Percentiles rank a stretch among this genome's conserved stretches.
These are phyloP conservation scores for Diaporthe australafricana DNA, from an alignment of 2,329 filamentous ascomycete species.

Conservation along the genomic window DNA sequence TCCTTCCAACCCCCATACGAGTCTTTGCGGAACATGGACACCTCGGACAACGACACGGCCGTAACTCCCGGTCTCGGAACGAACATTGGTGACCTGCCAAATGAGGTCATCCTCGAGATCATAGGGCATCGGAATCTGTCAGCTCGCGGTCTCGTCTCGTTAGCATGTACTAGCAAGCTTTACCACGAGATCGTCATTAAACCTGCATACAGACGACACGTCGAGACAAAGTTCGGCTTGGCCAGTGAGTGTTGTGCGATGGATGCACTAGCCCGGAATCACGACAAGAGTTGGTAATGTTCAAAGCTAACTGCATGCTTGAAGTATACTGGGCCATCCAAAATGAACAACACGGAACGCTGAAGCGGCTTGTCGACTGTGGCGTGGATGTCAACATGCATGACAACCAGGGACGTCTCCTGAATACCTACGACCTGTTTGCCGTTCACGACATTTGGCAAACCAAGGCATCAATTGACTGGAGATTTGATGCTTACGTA, in stretches of 20 bases:
- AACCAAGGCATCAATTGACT: not conserved
- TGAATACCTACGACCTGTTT: no score
- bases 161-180: not conserved
- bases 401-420: no score
- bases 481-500: not conserved
- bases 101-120: not conserved
- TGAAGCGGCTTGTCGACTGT: not conserved
- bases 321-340: not conserved
- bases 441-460: no score
- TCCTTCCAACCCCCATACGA: not conserved
- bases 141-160: not conserved
- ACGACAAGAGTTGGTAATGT: no score
- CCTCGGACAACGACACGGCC: not conserved
- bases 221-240: not conserved
- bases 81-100: not conserved
- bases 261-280: not conserved
- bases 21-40: not conserved
- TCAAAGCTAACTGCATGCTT: not conserved
- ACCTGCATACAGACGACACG: not conserved
- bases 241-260: not conserved
- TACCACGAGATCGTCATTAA: not conserved
- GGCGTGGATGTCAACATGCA: not conserved
- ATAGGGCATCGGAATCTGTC: not conserved
- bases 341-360: not conserved
- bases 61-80: no score